These are phyloP conservation scores for Periconia sp. DNA, from an alignment of 2,329 filamentous ascomycete species.

Conservation along the genomic window DNA sequence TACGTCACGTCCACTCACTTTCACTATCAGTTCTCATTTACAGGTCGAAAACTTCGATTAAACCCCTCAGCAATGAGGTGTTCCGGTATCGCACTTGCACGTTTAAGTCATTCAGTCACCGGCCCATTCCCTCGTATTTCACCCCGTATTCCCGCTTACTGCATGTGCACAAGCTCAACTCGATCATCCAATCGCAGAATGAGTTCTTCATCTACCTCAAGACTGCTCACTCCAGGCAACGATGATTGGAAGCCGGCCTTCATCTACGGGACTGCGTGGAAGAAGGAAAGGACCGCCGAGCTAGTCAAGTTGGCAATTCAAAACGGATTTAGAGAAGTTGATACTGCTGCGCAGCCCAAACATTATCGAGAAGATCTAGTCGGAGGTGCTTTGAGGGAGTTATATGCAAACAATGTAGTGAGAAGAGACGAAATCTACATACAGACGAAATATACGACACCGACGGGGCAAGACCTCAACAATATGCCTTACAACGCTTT, in stretches of 20 bases:
- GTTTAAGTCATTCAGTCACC: no score
- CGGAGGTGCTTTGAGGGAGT: constrained; percentile 65
- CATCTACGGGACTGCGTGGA: constrained; percentile 87
- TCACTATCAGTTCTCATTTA: no score
- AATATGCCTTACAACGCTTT: constrained; percentile 65
- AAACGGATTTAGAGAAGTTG: constrained; percentile 71
- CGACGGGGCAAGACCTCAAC: constrained; percentile 60
- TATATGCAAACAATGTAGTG: constrained; percentile 62
- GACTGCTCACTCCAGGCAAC: constrained; percentile 6
- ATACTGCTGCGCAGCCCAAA: constrained; percentile 76
- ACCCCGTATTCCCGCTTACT: background rate
- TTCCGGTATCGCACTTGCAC: no score
- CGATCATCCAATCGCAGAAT: constrained; percentile 18
- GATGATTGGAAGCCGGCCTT: constrained; percentile 37
- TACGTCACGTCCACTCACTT: no score
- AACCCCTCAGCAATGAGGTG: no score
- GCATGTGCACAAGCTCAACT: background rate
- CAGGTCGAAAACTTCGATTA: no score
- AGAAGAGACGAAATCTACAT: constrained; percentile 67
- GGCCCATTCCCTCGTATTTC: background rate
- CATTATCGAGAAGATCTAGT: constrained; percentile 77
- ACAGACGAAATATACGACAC: constrained; percentile 81
- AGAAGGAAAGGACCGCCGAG: constrained; percentile 66
- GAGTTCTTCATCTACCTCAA: constrained; percentile 19
- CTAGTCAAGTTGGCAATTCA: constrained; percentile 70